phyloP scores from a whole-genome alignment of 2,329 filamentous ascomycete genomes.

The Cladosporium sp. region DNA sequence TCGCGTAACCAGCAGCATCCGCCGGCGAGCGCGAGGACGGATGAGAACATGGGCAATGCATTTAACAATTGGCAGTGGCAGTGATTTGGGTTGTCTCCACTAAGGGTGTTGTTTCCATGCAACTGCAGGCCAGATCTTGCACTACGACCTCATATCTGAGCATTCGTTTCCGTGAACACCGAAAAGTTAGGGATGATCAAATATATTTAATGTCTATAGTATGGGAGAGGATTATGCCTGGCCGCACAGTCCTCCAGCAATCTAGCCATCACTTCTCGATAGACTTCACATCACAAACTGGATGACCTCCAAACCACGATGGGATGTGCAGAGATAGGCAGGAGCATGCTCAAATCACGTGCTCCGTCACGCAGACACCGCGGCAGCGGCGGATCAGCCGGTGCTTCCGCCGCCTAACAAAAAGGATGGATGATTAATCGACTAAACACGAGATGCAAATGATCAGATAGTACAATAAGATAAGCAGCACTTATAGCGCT shows the following conservation, averaged over 20 bases:
- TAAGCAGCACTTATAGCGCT: background rate
- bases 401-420: background rate
- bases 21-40: background rate
- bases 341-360: background rate
- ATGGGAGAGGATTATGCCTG: background rate
- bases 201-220: constrained; percentile 6
- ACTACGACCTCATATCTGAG: background rate
- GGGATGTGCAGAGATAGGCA: too few relatives aligned
- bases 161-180: background rate
- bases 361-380: background rate
- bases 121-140: background rate
- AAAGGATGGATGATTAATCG: background rate
- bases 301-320: too few relatives aligned
- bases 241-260: background rate
- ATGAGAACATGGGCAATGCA: background rate
- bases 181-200: background rate
- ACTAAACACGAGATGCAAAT: background rate
- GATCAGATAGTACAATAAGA: too few relatives aligned
- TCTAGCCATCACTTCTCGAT: background rate
- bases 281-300: background rate
- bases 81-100: background rate
- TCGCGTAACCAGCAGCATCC: background rate
- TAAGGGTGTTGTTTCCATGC: background rate
- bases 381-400: background rate
- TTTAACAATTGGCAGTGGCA: constrained; percentile 6